A percentile compares a stretch with the other conserved stretches of the same genome.
These are phyloP conservation scores for Drosera spatulata DNA, from an alignment of 179 eudicot species.

Conservation along the genomic window DNA sequence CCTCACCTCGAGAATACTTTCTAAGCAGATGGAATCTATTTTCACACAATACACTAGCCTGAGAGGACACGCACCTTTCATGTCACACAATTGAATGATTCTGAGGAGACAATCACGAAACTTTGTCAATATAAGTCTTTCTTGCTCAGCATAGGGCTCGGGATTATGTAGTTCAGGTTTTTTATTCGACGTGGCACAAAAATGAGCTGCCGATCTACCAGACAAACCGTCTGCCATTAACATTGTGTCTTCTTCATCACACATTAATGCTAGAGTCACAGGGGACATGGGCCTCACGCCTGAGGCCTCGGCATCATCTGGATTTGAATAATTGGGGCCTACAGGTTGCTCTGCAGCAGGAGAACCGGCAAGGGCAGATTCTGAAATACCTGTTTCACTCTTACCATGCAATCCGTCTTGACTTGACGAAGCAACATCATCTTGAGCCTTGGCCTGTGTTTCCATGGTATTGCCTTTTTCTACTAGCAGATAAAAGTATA, in stretches of 20 bases:
- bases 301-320: conserved; percentile 46
- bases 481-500: conserved; percentile 12
- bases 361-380: conserved; percentile 19
- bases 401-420: conserved; percentile 29
- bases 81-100: conserved; percentile 71
- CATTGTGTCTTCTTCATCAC: conserved; percentile 84
- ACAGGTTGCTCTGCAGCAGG: conserved; percentile 29
- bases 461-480: conserved; percentile 30
- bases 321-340: conserved; percentile 31
- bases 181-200: conserved; percentile 26
- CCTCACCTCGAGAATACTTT: background rate
- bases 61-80: conserved; percentile 44
- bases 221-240: conserved; percentile 49
- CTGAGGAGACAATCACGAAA: conserved; percentile 87
- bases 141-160: conserved; percentile 76
- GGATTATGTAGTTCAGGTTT: conserved; percentile 34
- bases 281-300: conserved; percentile 88
- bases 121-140: conserved; percentile 64
- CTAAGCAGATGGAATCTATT: background rate
- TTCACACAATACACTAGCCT: background rate
- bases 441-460: conserved; percentile 30
- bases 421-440: conserved; percentile 33
- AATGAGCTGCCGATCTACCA: conserved; percentile 24
- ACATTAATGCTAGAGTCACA: conserved; percentile 82
- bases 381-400: conserved; percentile 26